Percentiles rank a stretch among this genome's conserved stretches.
Evolutionary conservation across 768 basidiomycete species (phyloP).

Genomic region (Amanita phalloides): DNA sequence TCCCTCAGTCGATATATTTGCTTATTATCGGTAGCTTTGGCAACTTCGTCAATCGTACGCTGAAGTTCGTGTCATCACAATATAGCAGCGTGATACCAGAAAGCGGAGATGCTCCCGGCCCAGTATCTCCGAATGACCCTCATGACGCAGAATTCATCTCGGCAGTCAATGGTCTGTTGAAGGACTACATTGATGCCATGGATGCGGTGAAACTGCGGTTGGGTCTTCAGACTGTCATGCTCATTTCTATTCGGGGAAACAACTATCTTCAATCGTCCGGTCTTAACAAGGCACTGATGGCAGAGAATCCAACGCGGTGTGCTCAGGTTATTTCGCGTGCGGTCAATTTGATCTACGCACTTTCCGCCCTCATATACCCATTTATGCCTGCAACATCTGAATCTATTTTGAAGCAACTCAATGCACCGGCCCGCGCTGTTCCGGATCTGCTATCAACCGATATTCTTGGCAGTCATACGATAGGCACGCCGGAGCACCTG

Average conservation of each 20-base stretch:
- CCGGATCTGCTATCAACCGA: conserved; percentile 68
- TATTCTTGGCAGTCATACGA: conserved; percentile 75
- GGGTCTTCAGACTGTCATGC: conserved; percentile 85
- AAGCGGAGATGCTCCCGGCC: conserved; percentile 56
- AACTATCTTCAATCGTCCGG: conserved; percentile 89
- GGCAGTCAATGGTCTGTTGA: conserved; percentile 69
- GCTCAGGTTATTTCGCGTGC: conserved; percentile 86
- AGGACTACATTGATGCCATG: conserved; percentile 79
- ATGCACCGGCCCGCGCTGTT: conserved; percentile 77
- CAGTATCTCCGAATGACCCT: conserved; percentile 55
- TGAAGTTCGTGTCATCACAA: conserved; percentile 88
- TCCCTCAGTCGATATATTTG: not conserved
- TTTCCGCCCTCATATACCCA: conserved; percentile 80
- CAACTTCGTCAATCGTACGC: conserved; percentile 90
- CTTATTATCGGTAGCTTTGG: conserved; percentile 54
- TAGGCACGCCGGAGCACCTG: conserved; percentile 80
- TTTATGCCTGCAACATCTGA: conserved; percentile 93
- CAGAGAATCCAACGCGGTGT: conserved; percentile 72
- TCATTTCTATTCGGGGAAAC: conserved; percentile 82
- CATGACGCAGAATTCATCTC: conserved; percentile 67
- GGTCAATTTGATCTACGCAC: conserved; percentile 84
- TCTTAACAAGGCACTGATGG: conserved; percentile 83
- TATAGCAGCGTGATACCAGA: conserved; percentile 77
- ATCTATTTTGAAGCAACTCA: conserved; percentile 75
- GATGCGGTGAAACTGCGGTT: conserved; percentile 84